Conservation (phyloP, 2,329 filamentous ascomycete genomes). For the Daldinia eschscholtzii region DNA sequence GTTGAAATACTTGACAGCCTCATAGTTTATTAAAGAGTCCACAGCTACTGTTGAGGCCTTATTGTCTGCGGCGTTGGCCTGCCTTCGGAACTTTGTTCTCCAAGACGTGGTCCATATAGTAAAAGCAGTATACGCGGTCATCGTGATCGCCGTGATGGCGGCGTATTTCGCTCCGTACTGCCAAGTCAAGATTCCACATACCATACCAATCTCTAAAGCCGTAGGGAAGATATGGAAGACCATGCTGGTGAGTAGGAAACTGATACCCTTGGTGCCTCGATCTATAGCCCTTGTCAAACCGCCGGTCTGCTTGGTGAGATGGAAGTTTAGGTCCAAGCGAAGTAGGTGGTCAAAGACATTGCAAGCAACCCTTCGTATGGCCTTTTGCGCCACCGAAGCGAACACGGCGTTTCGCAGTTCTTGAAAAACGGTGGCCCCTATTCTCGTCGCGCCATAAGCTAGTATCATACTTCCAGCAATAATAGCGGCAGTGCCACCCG, state of each 20-base stretch:
- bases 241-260: conserved; percentile 97
- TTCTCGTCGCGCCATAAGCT: conserved; percentile 89
- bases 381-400: conserved; percentile 95
- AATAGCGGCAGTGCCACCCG: conserved; percentile 89
- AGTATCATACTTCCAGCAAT: conserved; percentile 94
- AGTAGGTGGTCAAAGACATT: conserved; percentile 94
- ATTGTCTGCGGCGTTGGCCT: conserved; percentile 97
- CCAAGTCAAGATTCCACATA: conserved; percentile 96
- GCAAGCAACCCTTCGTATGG: conserved; percentile 88
- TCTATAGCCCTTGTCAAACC: conserved; percentile 95
- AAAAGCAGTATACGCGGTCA: conserved; percentile 95
- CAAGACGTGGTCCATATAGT: conserved; percentile 97
- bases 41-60: conserved; percentile 94
- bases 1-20: conserved; percentile 99
- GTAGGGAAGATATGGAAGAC: conserved; percentile 97
- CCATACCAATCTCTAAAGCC: conserved; percentile 91
- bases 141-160: conserved; percentile 87
- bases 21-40: conserved; percentile 97
- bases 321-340: conserved; percentile 90
- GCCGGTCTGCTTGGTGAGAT: conserved; percentile 93
- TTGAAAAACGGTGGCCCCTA: conserved; percentile 90
- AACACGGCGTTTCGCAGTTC: conserved; percentile 97
- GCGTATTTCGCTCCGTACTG: conserved; percentile 95
- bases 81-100: conserved; percentile 95
- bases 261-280: conserved; percentile 97